Base-by-base conservation (phyloP, 2,329 filamentous ascomycete species). In the Xylariaceae sp. region DNA sequence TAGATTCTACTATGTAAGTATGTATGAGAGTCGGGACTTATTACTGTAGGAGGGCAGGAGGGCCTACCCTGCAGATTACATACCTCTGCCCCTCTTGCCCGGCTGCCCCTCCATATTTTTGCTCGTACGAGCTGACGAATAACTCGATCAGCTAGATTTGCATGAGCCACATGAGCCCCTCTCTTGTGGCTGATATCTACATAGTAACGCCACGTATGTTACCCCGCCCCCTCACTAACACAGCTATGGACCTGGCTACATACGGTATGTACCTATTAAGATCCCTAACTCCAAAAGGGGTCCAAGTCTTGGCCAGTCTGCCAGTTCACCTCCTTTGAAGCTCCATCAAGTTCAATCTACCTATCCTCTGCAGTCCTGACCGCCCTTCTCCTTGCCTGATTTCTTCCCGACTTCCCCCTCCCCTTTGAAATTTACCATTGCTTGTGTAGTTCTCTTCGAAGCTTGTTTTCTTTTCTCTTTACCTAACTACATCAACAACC, bases 341-440 rank as follows among this genome's bases (percentile, higher is more conserved):
- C 14, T 26, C 23, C 23, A 26, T 26, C 14, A 7, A 37, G 32
- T 37, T 16, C 32, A 37, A 37, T 12, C 32, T 37, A 29, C 26
- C 10, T 29, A 10, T 10, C 5, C 10, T 29, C 26, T 29, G 10
- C 26, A n/a, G n/a, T n/a, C n/a, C n/a, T n/a, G n/a, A n/a, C 26
- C 10, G 32, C 5, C 12, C 52, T 42, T 50, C 41, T 4, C 29
- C 32, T 20, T 37, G 20, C 43, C 23, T 51, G 26, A 44, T 54
- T 51, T 50, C 51, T 37, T 40, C 44, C 43, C 48, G 20, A 48
- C 40, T 19, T 50, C 26, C 40, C 51, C 16, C 49, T 37, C 18
- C 23, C 48, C 44, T 48, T 19, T 7, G n/a, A 44, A 44, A 21
- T 49, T 23, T 37, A 40, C 50, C 19, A 21, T 37, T 37, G 12